phyloP scores from a whole-genome alignment of 108 stramenopile species.

The Skeletonema marinoi region DNA sequence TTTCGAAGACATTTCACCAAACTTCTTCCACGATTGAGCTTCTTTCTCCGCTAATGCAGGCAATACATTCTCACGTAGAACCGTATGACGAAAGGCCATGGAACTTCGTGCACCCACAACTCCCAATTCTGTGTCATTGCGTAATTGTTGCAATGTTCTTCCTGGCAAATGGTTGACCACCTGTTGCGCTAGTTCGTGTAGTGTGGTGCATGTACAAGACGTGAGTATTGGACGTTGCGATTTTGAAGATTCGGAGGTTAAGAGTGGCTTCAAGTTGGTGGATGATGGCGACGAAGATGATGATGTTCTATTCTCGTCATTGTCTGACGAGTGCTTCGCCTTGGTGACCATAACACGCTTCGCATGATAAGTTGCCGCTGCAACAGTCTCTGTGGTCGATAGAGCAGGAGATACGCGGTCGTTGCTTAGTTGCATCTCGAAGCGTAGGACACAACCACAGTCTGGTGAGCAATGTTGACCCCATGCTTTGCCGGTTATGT shows the following conservation, averaged over 20 bases:
- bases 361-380: slow-evolving; percentile 58
- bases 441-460: slow-evolving; percentile 81
- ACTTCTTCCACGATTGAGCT: not conserved
- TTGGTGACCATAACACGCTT: slow-evolving; percentile 57
- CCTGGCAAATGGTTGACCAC: slow-evolving; percentile 47
- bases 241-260: slow-evolving; percentile 28
- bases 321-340: too few relatives aligned
- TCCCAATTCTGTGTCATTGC: slow-evolving; percentile 57
- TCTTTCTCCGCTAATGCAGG: slow-evolving; percentile 21
- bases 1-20: not conserved
- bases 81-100: slow-evolving; percentile 67
- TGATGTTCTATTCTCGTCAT: not conserved
- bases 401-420: not conserved
- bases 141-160: slow-evolving; percentile 41
- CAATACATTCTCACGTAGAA: slow-evolving; percentile 50
- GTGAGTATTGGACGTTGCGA: slow-evolving; percentile 55
- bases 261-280: slow-evolving; percentile 33
- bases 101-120: slow-evolving; percentile 52
- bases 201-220: slow-evolving; percentile 69
- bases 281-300: not conserved
- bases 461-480: slow-evolving; percentile 81
- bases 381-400: slow-evolving; percentile 31
- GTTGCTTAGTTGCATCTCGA: slow-evolving; percentile 58
- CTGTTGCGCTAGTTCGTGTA: slow-evolving; percentile 62
- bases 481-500: slow-evolving; percentile 48